Conservation (phyloP, 2,329 filamentous ascomycete genomes). For the Acrodontium crateriforme region DNA sequence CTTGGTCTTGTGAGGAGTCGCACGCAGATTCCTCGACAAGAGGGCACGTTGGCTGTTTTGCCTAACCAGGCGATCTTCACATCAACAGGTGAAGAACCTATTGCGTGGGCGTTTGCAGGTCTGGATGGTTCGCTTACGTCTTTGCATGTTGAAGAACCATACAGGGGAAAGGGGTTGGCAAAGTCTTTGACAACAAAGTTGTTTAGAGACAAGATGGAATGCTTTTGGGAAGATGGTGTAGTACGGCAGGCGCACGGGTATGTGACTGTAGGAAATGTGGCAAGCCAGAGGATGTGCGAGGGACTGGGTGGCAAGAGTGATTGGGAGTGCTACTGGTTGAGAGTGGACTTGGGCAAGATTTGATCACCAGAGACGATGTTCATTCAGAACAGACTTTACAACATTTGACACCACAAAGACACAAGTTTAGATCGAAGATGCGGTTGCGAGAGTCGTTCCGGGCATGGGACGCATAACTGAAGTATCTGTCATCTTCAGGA, state of each 20-base stretch:
- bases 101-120: slow-evolving; percentile 54
- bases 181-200: slow-evolving; percentile 47
- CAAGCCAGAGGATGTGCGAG: slow-evolving; percentile 48
- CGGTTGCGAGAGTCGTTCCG: no score
- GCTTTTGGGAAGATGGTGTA: slow-evolving; percentile 17
- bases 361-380: no score
- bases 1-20: slow-evolving; percentile 41
- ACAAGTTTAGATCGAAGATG: no score
- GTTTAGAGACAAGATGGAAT: slow-evolving; percentile 37
- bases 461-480: no score
- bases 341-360: slow-evolving; percentile 27
- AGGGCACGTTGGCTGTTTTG: slow-evolving; percentile 30
- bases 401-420: no score
- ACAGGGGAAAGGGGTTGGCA: slow-evolving; percentile 48
- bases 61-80: slow-evolving; percentile 23
- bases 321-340: slow-evolving; percentile 32
- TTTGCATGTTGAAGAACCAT: slow-evolving; percentile 46
- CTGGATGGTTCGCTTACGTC: slow-evolving; percentile 48
- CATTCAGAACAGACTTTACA: no score
- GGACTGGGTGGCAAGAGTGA: slow-evolving; percentile 43
- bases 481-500: no score
- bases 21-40: slow-evolving; percentile 43
- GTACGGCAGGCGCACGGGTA: slow-evolving; percentile 49
- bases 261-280: slow-evolving; percentile 45
- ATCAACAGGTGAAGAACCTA: slow-evolving; percentile 31